Conservation (phyloP, 805 yeast species). For the Scheffersomyces amazonensis region DNA sequence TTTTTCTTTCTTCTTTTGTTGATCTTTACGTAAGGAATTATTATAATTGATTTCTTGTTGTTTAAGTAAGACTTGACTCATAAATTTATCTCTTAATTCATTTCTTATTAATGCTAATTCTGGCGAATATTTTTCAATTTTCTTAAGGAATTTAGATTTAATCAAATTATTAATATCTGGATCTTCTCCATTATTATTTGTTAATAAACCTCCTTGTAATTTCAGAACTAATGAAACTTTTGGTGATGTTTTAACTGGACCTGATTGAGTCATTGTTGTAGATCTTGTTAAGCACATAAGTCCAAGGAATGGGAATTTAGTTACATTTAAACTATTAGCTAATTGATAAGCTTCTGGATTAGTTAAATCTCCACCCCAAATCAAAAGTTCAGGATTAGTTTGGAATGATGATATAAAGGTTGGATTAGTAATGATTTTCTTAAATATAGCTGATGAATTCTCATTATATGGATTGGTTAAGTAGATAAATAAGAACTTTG, state of each 20-base stretch:
- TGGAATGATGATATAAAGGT: slow-evolving; percentile 41
- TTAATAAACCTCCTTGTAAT: slow-evolving; percentile 55
- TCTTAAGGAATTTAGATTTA: slow-evolving; percentile 38
- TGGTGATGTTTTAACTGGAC: slow-evolving; percentile 51
- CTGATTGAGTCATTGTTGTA: slow-evolving; percentile 52
- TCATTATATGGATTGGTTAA: slow-evolving; percentile 74
- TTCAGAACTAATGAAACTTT: slow-evolving; percentile 59
- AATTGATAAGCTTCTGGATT: slow-evolving; percentile 82
- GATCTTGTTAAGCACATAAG: slow-evolving; percentile 66
- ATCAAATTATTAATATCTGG: slow-evolving; percentile 26
- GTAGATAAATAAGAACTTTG: slow-evolving; percentile 70
- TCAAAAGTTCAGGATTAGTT: slow-evolving; percentile 44
- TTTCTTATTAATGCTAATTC: slow-evolving; percentile 57
- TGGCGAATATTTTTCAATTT: slow-evolving; percentile 58
- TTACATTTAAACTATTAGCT: slow-evolving; percentile 67
- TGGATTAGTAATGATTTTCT: slow-evolving; percentile 51
- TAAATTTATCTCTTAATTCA: slow-evolving; percentile 59
- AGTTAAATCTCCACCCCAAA: slow-evolving; percentile 89
- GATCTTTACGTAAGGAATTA: slow-evolving; percentile 66
- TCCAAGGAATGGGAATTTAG: slow-evolving; percentile 80
- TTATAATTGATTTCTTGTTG: slow-evolving; percentile 81
- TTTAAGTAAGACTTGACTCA: slow-evolving; percentile 54
- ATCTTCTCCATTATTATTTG: slow-evolving; percentile 44
- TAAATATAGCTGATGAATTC: slow-evolving; percentile 50
- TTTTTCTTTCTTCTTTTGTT: slow-evolving; percentile 40